Evolutionary conservation across 768 basidiomycete genomes (phyloP).

Genomic region (Boletus reticulatus): DNA sequence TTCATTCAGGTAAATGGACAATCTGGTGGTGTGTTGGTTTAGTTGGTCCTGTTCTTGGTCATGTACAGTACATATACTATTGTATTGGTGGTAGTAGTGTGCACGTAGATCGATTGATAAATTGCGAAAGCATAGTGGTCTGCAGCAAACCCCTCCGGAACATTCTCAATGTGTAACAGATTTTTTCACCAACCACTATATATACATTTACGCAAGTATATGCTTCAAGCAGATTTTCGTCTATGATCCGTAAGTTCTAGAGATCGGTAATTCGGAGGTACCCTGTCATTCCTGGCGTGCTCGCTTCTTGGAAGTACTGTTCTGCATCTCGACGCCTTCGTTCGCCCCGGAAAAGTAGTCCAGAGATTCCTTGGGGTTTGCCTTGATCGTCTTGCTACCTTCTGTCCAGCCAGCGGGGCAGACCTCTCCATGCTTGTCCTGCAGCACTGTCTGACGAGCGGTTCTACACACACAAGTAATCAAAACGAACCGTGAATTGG

Average conservation of each 20-base stretch:
- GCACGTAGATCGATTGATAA: too few species aligned
- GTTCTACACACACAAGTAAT: not conserved
- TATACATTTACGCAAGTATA: not conserved
- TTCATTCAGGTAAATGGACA: not conserved
- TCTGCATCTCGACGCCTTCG: constrained; percentile 32
- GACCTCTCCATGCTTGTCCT: constrained; percentile 88
- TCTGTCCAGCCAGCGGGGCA: constrained; percentile 92
- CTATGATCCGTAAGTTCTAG: not conserved
- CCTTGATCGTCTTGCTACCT: constrained; percentile 78
- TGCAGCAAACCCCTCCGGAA: too few species aligned
- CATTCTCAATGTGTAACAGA: not conserved
- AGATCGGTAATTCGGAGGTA: not conserved
- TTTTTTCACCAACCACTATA: not conserved
- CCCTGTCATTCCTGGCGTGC: constrained; percentile 44
- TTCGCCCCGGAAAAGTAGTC: constrained; percentile 61
- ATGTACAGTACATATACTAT: not conserved
- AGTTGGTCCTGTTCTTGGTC: not conserved
- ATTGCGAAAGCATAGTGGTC: too few species aligned
- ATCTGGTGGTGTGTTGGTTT: not conserved
- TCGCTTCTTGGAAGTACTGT: constrained; percentile 54
- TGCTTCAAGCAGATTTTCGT: not conserved
- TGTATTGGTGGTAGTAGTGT: too few species aligned
- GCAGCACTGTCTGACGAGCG: not conserved
- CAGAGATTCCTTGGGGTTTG: constrained; percentile 66
- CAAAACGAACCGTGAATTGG: constrained; percentile 71